Evolutionary conservation across 345 rosid species (phyloP), one percentile per base, ranked within the genome.

Genomic region (Eucalyptus leucophloia): DNA sequence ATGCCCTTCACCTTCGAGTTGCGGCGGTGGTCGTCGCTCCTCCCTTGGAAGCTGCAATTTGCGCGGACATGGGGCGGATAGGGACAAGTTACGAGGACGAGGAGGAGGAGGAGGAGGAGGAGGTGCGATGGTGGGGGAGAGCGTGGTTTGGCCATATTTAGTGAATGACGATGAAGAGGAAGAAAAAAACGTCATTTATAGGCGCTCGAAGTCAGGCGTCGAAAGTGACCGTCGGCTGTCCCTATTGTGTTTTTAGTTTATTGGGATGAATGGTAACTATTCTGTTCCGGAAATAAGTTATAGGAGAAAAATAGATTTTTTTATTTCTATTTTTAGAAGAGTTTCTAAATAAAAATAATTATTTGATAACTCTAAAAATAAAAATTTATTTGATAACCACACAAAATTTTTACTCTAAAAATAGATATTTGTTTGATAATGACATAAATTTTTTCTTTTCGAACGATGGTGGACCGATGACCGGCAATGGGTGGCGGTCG

Each of bases 1-100:
- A 95, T 92, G 67, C 97, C 97, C 69, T 86, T 87, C 47, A 91
- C 88, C 60, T 47, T 56, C 45, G 80, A 8, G 54, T 30, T 16
- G 15, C 54, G 30, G 19, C 16, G 1, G 69, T 7, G 19, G 54
- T 23, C 24, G 23, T 86, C 85, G 45, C 8, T 34, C 44, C 30
- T 23, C 18, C 30, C 72, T 53, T 17, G 3, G 45, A 58, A 56
- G 15, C 13, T n/a, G 82, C 87, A 85, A 34, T 77, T 51, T 11
- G 77, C n/a, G 37, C 50, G 58, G 18, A 47, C 72, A n/a, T 83
- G 86, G 83, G 83, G 45, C 15, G 45, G 15, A 26, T 2, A 77
- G 45, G 9, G 83, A 77, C 83, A 37, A 37, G 45, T 37, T 42
- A 67, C 54, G 17, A 85, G 49, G 32, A 92, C 18, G 82, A 87